These are phyloP conservation scores for Camellia sinensis DNA, from an alignment of 148 eudicot genomes.

Conservation along the genomic window DNA sequence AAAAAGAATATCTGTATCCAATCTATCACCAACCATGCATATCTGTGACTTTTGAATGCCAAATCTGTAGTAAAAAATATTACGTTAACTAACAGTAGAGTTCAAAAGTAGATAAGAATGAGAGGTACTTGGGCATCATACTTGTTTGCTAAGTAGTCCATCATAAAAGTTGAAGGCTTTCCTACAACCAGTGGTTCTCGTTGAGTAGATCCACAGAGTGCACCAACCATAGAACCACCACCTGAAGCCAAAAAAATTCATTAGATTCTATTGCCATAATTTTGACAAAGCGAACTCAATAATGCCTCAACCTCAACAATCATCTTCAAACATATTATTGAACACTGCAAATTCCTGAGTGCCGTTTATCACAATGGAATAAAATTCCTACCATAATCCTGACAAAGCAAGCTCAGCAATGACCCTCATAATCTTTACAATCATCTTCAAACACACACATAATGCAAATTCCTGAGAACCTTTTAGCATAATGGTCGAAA, in stretches of 20 bases:
- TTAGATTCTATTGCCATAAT: background rate
- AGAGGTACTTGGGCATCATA: background rate
- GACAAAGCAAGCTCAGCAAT: background rate
- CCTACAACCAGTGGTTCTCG: constrained; percentile 94
- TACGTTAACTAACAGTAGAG: background rate
- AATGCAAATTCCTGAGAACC: background rate
- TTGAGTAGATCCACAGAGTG: constrained; percentile 77
- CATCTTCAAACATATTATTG: background rate
- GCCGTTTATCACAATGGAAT: background rate
- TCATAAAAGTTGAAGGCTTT: constrained; percentile 98
- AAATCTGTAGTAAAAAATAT: constrained; percentile 46
- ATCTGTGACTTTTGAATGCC: constrained; percentile 81
- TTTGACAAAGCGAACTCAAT: background rate
- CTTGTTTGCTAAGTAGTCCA: constrained; percentile 55
- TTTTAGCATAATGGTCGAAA: background rate
- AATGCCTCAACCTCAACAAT: constrained; percentile 1
- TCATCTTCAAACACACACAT: background rate
- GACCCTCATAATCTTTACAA: background rate
- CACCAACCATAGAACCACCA: constrained; percentile 98
- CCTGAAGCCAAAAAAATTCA: constrained; percentile 40
- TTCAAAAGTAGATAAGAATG: background rate
- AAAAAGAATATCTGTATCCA: constrained; percentile 94
- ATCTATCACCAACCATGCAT: constrained; percentile 99
- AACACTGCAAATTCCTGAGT: background rate
- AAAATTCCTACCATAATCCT: background rate